Conservation (phyloP, 2,329 filamentous ascomycete species). For the Trichoderma afroharzianum region DNA sequence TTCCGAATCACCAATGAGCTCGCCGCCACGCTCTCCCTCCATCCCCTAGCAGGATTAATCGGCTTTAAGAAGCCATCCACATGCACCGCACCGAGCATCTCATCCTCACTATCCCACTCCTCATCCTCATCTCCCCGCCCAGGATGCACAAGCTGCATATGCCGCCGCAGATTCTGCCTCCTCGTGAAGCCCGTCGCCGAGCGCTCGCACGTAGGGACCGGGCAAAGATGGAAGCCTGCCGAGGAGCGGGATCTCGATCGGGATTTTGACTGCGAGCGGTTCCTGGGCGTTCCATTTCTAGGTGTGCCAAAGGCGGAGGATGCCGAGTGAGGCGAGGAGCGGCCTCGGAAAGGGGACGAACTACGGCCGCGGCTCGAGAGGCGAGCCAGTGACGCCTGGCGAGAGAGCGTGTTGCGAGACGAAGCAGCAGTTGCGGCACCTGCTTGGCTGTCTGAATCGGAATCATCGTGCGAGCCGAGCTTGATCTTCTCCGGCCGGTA, state of each 20-base stretch:
- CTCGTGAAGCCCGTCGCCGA: constrained; percentile 36
- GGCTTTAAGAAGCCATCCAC: constrained; percentile 64
- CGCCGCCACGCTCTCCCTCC: constrained; percentile 34
- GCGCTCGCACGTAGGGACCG: constrained; percentile 36
- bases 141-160: constrained; percentile 39
- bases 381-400: constrained; percentile 29
- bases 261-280: constrained; percentile 29
- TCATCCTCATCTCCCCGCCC: constrained; percentile 33
- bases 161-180: constrained; percentile 35
- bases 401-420: constrained; percentile 31
- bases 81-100: constrained; percentile 61
- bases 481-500: constrained; percentile 31
- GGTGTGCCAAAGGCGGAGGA: constrained; percentile 11
- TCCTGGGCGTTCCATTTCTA: neutral
- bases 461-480: constrained; percentile 21
- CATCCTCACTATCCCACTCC: constrained; percentile 45
- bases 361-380: constrained; percentile 23
- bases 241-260: constrained; percentile 31
- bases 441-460: constrained; percentile 21
- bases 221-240: constrained; percentile 35
- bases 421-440: constrained; percentile 26
- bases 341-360: constrained; percentile 21
- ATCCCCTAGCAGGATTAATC: constrained; percentile 47
- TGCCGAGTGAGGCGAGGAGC: constrained; percentile 9
- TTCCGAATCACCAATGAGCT: constrained; percentile 9